Conservation (phyloP, 1,139 yeast genomes). For the Magnusiomyces suaveolens region DNA sequence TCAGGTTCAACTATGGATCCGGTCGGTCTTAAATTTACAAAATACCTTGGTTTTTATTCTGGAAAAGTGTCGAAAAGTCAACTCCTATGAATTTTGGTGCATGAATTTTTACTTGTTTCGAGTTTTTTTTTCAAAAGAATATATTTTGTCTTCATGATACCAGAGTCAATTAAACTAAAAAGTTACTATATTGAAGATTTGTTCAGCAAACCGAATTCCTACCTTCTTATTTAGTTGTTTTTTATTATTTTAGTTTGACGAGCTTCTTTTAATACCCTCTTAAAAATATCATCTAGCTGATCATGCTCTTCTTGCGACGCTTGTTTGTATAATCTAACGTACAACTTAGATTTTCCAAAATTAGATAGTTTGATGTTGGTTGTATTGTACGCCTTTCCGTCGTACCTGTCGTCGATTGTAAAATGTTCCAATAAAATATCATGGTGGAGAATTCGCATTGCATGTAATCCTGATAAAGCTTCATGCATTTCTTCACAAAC, state of each 20-base stretch:
- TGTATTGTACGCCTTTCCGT: constrained; percentile 5
- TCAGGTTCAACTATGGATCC: too few relatives aligned
- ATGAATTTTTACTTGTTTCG: neutral
- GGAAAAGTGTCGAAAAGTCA: neutral
- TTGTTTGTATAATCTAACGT: constrained; percentile 20
- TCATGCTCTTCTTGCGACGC: constrained; percentile 22
- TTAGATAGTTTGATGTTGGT: constrained; percentile 9
- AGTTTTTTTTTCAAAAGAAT: neutral
- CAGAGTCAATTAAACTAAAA: too few relatives aligned
- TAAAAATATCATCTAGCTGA: constrained; percentile 27
- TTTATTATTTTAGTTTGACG: neutral
- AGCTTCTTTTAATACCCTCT: neutral
- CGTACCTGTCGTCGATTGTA: constrained; percentile 16
- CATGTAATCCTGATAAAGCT: constrained; percentile 21
- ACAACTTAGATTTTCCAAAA: constrained; percentile 21
- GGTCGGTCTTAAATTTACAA: neutral
- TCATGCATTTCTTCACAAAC: constrained; percentile 17
- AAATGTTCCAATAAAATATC: constrained; percentile 20
- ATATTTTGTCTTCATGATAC: too few relatives aligned
- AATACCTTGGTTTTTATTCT: too few relatives aligned
- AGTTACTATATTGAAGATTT: too few relatives aligned
- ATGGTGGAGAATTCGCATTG: constrained; percentile 20
- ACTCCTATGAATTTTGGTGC: neutral
- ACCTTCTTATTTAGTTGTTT: neutral
- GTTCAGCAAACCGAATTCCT: too few relatives aligned